A percentile compares a stretch with the other conserved stretches of the same genome.
Evolutionary conservation across 2,329 filamentous ascomycete species (phyloP).

Genomic region (Verticillium nonalfalfae): DNA sequence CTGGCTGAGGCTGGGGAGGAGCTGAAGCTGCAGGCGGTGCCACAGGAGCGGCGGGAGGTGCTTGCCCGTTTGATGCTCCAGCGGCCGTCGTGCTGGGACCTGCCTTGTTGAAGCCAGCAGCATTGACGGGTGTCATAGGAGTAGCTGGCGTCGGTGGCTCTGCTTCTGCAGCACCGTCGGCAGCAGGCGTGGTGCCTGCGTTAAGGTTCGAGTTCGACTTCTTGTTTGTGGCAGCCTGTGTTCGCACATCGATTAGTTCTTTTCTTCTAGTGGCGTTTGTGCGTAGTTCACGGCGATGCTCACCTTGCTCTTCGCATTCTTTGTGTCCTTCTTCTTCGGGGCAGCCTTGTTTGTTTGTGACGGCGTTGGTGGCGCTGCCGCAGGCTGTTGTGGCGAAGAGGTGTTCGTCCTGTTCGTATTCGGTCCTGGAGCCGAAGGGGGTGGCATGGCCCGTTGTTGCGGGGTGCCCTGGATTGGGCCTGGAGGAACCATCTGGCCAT

Average conservation of each 20-base stretch:
- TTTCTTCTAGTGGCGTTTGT: not conserved
- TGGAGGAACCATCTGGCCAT: slow-evolving; percentile 36
- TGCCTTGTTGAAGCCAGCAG: slow-evolving; percentile 38
- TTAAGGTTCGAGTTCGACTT: slow-evolving; percentile 52
- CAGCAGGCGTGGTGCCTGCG: slow-evolving; percentile 49
- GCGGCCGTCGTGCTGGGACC: slow-evolving; percentile 33
- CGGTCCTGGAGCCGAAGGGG: slow-evolving; percentile 50
- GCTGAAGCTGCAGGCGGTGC: slow-evolving; percentile 33
- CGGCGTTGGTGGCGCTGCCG: slow-evolving; percentile 69
- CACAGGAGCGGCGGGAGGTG: slow-evolving; percentile 20
- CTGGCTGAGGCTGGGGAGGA: slow-evolving; percentile 36
- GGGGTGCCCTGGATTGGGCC: slow-evolving; percentile 58
- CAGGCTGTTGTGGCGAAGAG: slow-evolving; percentile 56
- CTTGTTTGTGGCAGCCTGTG: slow-evolving; percentile 52
- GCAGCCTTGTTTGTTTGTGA: slow-evolving; percentile 66
- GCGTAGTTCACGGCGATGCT: slow-evolving; percentile 15
- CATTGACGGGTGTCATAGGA: slow-evolving; percentile 54
- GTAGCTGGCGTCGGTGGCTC: slow-evolving; percentile 57
- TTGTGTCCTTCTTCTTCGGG: slow-evolving; percentile 71
- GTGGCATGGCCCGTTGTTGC: slow-evolving; percentile 66
- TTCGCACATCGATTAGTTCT: not conserved
- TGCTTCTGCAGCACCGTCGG: slow-evolving; percentile 48
- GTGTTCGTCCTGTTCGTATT: slow-evolving; percentile 49
- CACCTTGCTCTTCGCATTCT: slow-evolving; percentile 64
- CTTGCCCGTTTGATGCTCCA: slow-evolving; percentile 19